Percentiles rank a stretch among this genome's conserved stretches.
Conservation (phyloP, 805 yeast species). For the Metschnikowia lunata region DNA sequence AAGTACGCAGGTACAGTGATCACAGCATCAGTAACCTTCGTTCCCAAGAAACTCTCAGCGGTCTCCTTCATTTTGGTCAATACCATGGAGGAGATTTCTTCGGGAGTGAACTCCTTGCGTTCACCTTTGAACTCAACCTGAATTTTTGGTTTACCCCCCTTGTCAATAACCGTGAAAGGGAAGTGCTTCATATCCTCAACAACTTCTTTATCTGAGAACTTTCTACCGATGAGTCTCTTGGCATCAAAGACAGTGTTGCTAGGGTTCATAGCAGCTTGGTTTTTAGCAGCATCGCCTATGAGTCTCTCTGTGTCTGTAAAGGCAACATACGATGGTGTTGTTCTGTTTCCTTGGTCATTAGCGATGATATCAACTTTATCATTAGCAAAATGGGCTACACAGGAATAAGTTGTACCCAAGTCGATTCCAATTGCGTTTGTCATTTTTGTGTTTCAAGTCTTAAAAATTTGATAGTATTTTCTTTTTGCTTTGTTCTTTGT, state of each 20-base stretch:
- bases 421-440: constrained; percentile 73
- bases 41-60: constrained; percentile 87
- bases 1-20: constrained; percentile 43
- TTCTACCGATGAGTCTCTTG: constrained; percentile 88
- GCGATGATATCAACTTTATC: constrained; percentile 94
- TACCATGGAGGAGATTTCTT: constrained; percentile 92
- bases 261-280: constrained; percentile 97
- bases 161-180: constrained; percentile 78
- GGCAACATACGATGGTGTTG: constrained; percentile 95
- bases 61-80: constrained; percentile 89
- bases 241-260: constrained; percentile 91
- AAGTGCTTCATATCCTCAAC: constrained; percentile 78
- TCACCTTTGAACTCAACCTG: constrained; percentile 88
- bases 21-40: constrained; percentile 57
- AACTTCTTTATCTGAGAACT: constrained; percentile 72
- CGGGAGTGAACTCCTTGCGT: constrained; percentile 82
- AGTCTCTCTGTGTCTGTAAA: constrained; percentile 93
- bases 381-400: constrained; percentile 71
- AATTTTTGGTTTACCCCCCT: constrained; percentile 81
- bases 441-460: constrained; percentile 7
- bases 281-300: constrained; percentile 97
- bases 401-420: constrained; percentile 96
- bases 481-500: neutral
- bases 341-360: constrained; percentile 97
- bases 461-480: neutral